These are phyloP conservation scores for Glarea lozoyensis DNA, from an alignment of 495 filamentous ascomycete species.

Conservation along the genomic window DNA sequence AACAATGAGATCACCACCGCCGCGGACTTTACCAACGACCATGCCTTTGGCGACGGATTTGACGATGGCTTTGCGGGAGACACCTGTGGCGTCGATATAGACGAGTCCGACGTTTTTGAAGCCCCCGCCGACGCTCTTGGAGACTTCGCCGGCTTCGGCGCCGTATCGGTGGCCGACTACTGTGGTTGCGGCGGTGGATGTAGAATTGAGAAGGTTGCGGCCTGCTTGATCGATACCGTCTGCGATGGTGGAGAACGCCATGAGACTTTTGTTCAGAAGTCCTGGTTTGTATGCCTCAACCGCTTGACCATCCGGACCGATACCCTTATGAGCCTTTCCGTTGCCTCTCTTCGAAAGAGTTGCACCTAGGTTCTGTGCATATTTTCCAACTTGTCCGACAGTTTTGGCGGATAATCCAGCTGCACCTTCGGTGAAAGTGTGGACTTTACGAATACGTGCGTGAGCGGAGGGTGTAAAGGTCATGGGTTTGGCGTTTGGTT, in stretches of 20 bases:
- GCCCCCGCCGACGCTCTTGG: conserved; percentile 65
- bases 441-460: conserved; percentile 74
- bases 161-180: conserved; percentile 83
- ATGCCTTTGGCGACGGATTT: conserved; percentile 97
- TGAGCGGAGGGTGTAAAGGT: conserved; percentile 84
- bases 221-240: conserved; percentile 87
- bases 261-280: conserved; percentile 86
- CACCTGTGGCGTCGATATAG: conserved; percentile 94
- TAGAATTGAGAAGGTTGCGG: conserved; percentile 60
- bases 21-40: conserved; percentile 81
- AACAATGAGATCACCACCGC: conserved; percentile 79
- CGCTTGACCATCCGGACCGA: conserved; percentile 55
- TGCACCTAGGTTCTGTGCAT: conserved; percentile 85
- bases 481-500: conserved; percentile 68
- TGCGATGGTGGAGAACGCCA: conserved; percentile 91
- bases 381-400: conserved; percentile 66
- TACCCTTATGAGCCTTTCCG: conserved; percentile 36
- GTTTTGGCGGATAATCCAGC: conserved; percentile 77
- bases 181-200: conserved; percentile 65
- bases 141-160: conserved; percentile 67
- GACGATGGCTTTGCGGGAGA: conserved; percentile 77
- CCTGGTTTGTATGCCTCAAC: conserved; percentile 71
- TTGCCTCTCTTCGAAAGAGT: conserved; percentile 47
- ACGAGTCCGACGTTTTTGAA: conserved; percentile 94
- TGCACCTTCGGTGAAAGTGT: conserved; percentile 65